Conservation (phyloP, 1,284 basidiomycete genomes). For the Jaminaea rosea region DNA sequence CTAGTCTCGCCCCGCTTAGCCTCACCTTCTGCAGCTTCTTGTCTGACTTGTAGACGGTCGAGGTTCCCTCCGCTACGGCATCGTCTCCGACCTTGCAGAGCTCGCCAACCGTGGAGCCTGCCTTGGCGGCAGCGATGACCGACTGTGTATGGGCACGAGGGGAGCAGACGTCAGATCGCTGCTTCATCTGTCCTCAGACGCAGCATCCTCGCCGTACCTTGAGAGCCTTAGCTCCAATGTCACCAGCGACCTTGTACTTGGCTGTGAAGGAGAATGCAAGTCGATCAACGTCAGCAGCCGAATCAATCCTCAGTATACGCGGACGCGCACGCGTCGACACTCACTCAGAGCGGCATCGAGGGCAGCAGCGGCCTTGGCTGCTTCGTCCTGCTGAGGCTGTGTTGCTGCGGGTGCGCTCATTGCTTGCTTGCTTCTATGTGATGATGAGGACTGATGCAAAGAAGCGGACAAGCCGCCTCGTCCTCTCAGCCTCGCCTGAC, state of each 20-base stretch:
- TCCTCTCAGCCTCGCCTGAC: no score
- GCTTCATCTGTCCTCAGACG: no score
- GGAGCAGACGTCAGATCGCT: no score
- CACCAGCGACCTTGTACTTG: constrained; percentile 68
- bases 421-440: no score
- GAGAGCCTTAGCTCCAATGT: constrained; percentile 75
- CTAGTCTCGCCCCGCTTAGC: background rate
- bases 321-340: background rate
- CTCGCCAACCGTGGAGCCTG: constrained; percentile 80
- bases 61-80: constrained; percentile 74
- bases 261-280: background rate
- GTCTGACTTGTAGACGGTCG: constrained; percentile 75
- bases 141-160: no score
- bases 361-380: constrained; percentile 1
- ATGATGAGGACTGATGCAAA: background rate
- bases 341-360: background rate
- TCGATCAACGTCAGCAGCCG: background rate
- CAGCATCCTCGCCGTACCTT: no score
- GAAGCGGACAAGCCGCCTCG: no score
- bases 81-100: constrained; percentile 86
- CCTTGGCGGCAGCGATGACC: constrained; percentile 37
- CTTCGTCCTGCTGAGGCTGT: background rate
- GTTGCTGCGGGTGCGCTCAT: constrained; percentile 2
- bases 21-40: constrained; percentile 71
- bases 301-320: background rate